Evolutionary conservation across 768 basidiomycete species (phyloP), one percentile per base, ranked within the genome.

Genomic region (Auricularia sp.): DNA sequence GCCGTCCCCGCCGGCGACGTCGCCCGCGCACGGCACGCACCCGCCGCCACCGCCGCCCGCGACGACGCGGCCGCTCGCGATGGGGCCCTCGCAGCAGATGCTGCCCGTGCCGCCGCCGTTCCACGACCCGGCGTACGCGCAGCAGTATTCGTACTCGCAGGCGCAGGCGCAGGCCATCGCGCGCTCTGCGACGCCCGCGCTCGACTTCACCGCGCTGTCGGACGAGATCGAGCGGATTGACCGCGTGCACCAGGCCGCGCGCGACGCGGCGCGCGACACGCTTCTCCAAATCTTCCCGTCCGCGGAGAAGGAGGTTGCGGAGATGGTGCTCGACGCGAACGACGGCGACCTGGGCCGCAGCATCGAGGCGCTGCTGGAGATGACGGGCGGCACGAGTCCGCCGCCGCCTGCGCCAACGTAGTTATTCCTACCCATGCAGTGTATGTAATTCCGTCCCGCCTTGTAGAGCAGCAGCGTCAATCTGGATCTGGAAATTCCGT

Each of bases 261-360:
- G 83, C 16, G 83, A 80, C 16, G 90, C 90, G 2, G 82, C 91
- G 62, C 77, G 81, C 64, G 86, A 86, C 69, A 96, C 94, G 36
- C 76, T 98, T 67, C 75, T 82, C 64, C 92, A 95, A 76, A 96
- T 96, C 67, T 98, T 98, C 81, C 94, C 94, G 1, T 74, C 74
- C 10, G 79, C 90, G 68, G 95, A 98, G 71, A 73, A 74, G 58
- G 95, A 95, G 74, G 85, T 97, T 37, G 82, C 93, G 51, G 90
- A 94, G 66, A 88, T 85, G 84, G 92, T 98, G 42, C 76, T 96
- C 65, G 94, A 96, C 72, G 92, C 91, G 56, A 93, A 93, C 70
- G 84, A 83, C 7, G 90, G 92, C 21, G 93, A 97, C 77, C 72
- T 97, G 65, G 94, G 93, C 51, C 85, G 83, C 81, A 94, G 92